Conservation (phyloP, 2,329 filamentous ascomycete species). For the Rhynchosporium secalis region DNA sequence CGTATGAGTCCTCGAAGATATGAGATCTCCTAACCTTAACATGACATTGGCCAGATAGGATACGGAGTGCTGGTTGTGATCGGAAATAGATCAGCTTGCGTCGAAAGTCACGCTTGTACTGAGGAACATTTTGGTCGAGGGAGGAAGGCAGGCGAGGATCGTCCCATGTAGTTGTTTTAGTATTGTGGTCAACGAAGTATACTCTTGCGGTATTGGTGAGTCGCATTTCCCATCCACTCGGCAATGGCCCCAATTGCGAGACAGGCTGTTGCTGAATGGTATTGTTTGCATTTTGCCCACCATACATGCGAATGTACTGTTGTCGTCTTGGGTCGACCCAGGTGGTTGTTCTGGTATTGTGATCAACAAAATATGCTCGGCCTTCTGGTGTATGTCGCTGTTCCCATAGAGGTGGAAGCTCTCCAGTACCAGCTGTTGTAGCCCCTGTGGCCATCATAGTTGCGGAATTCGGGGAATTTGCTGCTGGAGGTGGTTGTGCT, state of each 20-base stretch:
- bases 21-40: conserved; percentile 96
- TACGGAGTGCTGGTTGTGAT: conserved; percentile 93
- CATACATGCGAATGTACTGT: conserved; percentile 98
- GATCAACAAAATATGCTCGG: conserved; percentile 94
- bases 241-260: conserved; percentile 90
- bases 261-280: conserved; percentile 97
- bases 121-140: conserved; percentile 94
- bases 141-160: conserved; percentile 94
- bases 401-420: conserved; percentile 95
- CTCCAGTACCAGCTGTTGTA: conserved; percentile 90
- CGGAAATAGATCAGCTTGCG: conserved; percentile 99
- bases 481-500: conserved; percentile 48
- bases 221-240: conserved; percentile 99
- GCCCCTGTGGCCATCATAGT: conserved; percentile 95
- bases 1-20: conserved; percentile 98
- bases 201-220: conserved; percentile 96
- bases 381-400: conserved; percentile 94
- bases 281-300: conserved; percentile 81
- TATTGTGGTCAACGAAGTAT: conserved; percentile 99
- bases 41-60: conserved; percentile 93
- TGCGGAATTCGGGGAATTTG: conserved; percentile 54
- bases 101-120: conserved; percentile 99
- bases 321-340: conserved; percentile 98
- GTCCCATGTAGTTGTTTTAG: conserved; percentile 99
- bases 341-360: conserved; percentile 96